Percentiles rank a stretch among this genome's conserved stretches.
Evolutionary conservation across 2,329 filamentous ascomycete genomes (phyloP).

Genomic region (Colletotrichum euphorbiae): DNA sequence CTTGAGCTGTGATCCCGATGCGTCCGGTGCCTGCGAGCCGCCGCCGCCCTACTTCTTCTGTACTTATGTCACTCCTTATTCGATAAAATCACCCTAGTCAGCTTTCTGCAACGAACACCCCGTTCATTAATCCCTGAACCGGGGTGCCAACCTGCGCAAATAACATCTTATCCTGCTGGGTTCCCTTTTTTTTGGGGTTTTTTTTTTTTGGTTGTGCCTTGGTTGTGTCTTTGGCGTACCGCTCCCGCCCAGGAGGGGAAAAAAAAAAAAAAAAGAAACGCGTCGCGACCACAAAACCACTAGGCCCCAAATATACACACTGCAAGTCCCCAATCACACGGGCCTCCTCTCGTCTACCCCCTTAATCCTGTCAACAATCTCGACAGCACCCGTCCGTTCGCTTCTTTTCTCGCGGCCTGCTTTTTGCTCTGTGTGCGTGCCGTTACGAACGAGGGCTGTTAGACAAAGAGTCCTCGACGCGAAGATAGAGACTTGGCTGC

Average conservation of each 20-base stretch:
- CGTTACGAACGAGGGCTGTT: constrained; percentile 27
- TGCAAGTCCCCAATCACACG: constrained; percentile 36
- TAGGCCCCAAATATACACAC: constrained; percentile 30
- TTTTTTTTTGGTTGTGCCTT: neutral
- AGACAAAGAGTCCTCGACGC: constrained; percentile 43
- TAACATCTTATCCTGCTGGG: too few species aligned
- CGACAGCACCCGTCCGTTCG: constrained; percentile 35
- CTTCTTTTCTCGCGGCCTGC: constrained; percentile 28
- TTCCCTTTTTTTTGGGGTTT: constrained; percentile 2
- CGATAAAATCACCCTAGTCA: constrained; percentile 37
- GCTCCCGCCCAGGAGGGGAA: neutral
- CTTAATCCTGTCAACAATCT: constrained; percentile 38
- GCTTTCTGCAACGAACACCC: constrained; percentile 32
- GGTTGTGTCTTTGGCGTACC: too few species aligned
- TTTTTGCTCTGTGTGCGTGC: constrained; percentile 16
- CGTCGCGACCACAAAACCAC: constrained; percentile 33
- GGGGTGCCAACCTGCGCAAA: constrained; percentile 21
- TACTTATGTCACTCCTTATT: constrained; percentile 42
- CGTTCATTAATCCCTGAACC: constrained; percentile 33
- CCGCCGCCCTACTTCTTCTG: constrained; percentile 10
- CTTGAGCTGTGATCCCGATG: constrained; percentile 38
- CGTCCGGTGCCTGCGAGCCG: constrained; percentile 30
- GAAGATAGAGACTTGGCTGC: constrained; percentile 65
- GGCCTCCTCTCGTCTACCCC: constrained; percentile 37
- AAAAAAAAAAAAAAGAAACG: constrained; percentile 27